These are phyloP conservation scores for Carex arenaria DNA, from an alignment of 202 grass and related monocot genomes.

Conservation along the genomic window DNA sequence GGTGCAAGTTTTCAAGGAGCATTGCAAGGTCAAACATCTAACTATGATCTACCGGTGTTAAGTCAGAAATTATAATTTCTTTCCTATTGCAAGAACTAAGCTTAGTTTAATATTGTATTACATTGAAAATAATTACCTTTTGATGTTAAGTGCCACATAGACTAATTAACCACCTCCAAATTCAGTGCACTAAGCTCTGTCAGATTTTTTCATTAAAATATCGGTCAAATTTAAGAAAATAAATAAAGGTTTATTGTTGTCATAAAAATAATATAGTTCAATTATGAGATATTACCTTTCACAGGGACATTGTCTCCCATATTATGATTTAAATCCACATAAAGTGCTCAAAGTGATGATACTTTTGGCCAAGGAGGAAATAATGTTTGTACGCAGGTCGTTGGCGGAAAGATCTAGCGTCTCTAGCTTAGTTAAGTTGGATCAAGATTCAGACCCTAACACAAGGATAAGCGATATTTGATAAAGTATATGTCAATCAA, in stretches of 20 bases:
- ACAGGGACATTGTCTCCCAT: neutral
- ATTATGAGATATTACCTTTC: neutral
- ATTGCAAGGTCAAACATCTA: no score
- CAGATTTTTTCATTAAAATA: neutral
- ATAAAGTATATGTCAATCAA: no score
- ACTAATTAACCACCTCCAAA: neutral
- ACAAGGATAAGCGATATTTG: neutral
- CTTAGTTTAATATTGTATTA: no score
- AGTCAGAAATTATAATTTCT: no score
- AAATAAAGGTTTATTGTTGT: no score
- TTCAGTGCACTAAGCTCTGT: neutral
- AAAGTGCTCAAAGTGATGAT: neutral
- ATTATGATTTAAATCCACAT: neutral
- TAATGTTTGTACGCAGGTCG: neutral
- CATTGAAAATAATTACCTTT: neutral
- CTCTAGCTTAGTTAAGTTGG: neutral
- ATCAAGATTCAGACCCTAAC: neutral
- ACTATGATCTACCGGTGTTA: no score
- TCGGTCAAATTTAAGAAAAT: neutral
- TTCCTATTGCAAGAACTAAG: no score
- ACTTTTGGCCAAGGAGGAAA: neutral
- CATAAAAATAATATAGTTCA: neutral
- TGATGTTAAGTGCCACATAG: neutral
- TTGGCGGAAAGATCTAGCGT: neutral
- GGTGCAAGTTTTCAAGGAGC: no score